Evolutionary conservation across 2,329 filamentous ascomycete species (phyloP).

Genomic region (Paracamarosporium sp.): DNA sequence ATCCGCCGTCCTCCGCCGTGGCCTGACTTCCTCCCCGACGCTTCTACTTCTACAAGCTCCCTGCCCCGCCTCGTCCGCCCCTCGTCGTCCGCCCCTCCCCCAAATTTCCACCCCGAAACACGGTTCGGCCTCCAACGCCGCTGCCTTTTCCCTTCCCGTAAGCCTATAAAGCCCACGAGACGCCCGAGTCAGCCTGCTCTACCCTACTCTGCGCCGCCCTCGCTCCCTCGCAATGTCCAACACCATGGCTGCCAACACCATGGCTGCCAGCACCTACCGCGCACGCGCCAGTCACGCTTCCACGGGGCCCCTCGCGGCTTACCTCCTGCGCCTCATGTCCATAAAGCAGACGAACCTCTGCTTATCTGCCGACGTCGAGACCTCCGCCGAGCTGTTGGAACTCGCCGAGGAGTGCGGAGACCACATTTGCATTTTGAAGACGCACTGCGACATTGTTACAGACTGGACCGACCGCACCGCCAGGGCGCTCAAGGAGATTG

Average conservation of each 20-base stretch:
- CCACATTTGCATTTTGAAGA: conserved; percentile 66
- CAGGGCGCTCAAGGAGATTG: conserved; percentile 54
- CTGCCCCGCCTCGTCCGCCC: neutral
- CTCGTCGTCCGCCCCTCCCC: neutral
- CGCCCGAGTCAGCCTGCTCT: neutral
- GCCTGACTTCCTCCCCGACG: neutral
- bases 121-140: neutral
- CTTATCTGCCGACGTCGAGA: conserved; percentile 64
- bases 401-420: conserved; percentile 66
- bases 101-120: neutral
- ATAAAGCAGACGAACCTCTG: conserved; percentile 60
- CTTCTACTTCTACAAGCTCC: neutral
- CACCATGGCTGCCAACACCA: conserved; percentile 44
- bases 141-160: neutral
- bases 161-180: neutral
- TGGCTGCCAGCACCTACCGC: conserved; percentile 51
- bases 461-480: conserved; percentile 66
- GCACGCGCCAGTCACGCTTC: conserved; percentile 53
- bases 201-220: neutral
- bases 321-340: conserved; percentile 57
- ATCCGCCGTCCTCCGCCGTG: neutral
- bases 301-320: conserved; percentile 54
- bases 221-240: conserved; percentile 36
- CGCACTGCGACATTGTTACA: conserved; percentile 67
- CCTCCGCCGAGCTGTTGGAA: conserved; percentile 60